A percentile compares a stretch with the other conserved stretches of the same genome.
Conservation (phyloP, 1,284 basidiomycete species). For the Gymnopus androsaceus region DNA sequence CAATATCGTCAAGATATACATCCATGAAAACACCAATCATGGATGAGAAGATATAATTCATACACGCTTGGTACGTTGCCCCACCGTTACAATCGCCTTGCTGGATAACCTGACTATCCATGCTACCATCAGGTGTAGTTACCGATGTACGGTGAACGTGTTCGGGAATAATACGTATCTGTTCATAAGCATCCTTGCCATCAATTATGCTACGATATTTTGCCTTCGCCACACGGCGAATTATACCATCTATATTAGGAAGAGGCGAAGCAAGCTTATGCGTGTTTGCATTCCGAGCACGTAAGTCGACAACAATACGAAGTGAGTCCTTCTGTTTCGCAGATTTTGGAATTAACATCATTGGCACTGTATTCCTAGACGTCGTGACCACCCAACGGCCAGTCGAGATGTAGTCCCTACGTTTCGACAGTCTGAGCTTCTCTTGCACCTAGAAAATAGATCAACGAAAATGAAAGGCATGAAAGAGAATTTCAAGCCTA, state of each 20-base stretch:
- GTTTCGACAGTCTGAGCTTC: conserved; percentile 20
- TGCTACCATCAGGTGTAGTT: conserved; percentile 31
- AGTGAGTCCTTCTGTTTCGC: conserved; percentile 19
- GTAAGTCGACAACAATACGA: conserved; percentile 27
- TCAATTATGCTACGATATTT: conserved; percentile 23
- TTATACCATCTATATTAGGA: conserved; percentile 17
- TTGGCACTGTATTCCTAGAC: conserved; percentile 32
- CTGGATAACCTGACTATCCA: conserved; percentile 33
- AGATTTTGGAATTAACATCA: conserved; percentile 35
- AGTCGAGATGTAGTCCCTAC: conserved; percentile 26
- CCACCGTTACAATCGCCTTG: conserved; percentile 31
- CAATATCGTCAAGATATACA: conserved; percentile 34
- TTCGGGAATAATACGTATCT: conserved; percentile 29
- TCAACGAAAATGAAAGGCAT: background rate
- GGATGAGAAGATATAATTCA: conserved; percentile 32
- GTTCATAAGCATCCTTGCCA: conserved; percentile 28
- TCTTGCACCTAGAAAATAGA: background rate
- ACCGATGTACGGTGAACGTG: conserved; percentile 26
- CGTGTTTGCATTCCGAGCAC: conserved; percentile 26
- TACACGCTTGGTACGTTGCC: conserved; percentile 26
- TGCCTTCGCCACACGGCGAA: conserved; percentile 35
- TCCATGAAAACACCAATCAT: conserved; percentile 32
- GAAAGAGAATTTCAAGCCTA: background rate
- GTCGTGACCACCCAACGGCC: conserved; percentile 32
- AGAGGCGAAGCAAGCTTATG: conserved; percentile 19